Evolutionary conservation across 306 rosid species (phyloP).

Genomic region (Malus orientalis): DNA sequence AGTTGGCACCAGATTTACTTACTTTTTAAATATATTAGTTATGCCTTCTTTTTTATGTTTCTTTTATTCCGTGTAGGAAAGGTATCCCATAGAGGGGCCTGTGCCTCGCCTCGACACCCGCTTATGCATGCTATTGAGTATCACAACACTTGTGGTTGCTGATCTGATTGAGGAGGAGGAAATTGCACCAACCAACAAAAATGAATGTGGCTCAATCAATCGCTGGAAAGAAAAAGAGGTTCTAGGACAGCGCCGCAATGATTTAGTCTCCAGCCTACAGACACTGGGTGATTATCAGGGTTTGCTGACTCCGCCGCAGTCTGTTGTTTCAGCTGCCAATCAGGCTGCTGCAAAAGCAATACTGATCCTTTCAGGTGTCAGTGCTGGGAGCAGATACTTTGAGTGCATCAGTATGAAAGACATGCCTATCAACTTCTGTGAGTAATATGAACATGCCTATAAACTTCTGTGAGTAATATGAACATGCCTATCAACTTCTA

Average conservation of each 20-base stretch:
- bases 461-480: slow-evolving; percentile 57
- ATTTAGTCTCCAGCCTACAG: slow-evolving; percentile 69
- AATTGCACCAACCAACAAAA: slow-evolving; percentile 35
- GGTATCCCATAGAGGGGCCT: slow-evolving; percentile 98
- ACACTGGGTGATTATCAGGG: slow-evolving; percentile 79
- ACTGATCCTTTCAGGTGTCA: slow-evolving; percentile 69
- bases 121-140: slow-evolving; percentile 76
- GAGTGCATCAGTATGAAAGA: slow-evolving; percentile 67
- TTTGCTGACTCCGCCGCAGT: slow-evolving; percentile 75
- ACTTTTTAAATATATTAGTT: neutral
- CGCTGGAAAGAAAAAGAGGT: slow-evolving; percentile 50
- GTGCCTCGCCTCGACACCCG: slow-evolving; percentile 93
- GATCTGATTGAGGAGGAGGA: slow-evolving; percentile 88
- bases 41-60: neutral
- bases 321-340: slow-evolving; percentile 61
- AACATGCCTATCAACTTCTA: slow-evolving; percentile 73
- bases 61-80: slow-evolving; percentile 48
- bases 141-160: slow-evolving; percentile 72
- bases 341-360: slow-evolving; percentile 94
- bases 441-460: slow-evolving; percentile 58
- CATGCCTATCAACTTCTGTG: slow-evolving; percentile 69
- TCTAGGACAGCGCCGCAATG: slow-evolving; percentile 53
- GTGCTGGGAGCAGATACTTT: slow-evolving; percentile 59
- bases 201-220: slow-evolving; percentile 35
- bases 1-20: neutral